A percentile compares a stretch with the other conserved stretches of the same genome.
Evolutionary conservation across 495 filamentous ascomycete species (phyloP).

Genomic region (Halenospora varia): DNA sequence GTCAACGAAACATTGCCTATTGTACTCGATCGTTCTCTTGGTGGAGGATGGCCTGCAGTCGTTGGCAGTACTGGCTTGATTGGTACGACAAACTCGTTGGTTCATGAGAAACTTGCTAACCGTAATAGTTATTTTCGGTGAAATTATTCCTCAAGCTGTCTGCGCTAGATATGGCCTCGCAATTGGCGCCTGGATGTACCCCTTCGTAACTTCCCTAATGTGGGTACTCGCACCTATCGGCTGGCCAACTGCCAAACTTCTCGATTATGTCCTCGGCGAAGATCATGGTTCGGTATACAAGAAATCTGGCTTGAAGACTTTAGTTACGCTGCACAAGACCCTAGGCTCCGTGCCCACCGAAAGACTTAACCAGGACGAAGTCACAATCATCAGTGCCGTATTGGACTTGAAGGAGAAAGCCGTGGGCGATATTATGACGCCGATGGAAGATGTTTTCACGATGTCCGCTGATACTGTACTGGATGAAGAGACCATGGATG

Average conservation of each 20-base stretch:
- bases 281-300: conserved; percentile 84
- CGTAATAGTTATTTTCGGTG: conserved; percentile 85
- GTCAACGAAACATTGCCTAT: conserved; percentile 97
- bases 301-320: conserved; percentile 77
- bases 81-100: conserved; percentile 48
- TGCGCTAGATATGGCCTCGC: conserved; percentile 95
- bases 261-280: conserved; percentile 71
- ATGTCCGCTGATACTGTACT: conserved; percentile 90
- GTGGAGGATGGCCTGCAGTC: conserved; percentile 92
- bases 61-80: conserved; percentile 89
- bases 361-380: conserved; percentile 92
- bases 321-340: conserved; percentile 91
- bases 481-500: conserved; percentile 88
- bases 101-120: conserved; percentile 24
- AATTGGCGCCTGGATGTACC: conserved; percentile 94
- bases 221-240: conserved; percentile 73
- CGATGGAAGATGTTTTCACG: conserved; percentile 94
- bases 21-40: conserved; percentile 87
- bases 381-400: conserved; percentile 96
- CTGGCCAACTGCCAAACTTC: conserved; percentile 73
- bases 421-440: conserved; percentile 94
- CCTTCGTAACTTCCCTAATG: conserved; percentile 85
- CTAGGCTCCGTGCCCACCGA: conserved; percentile 77
- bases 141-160: conserved; percentile 91
- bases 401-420: conserved; percentile 95